Evolutionary conservation across 2,329 filamentous ascomycete species (phyloP).

Genomic region (Epichloe uncinata): DNA sequence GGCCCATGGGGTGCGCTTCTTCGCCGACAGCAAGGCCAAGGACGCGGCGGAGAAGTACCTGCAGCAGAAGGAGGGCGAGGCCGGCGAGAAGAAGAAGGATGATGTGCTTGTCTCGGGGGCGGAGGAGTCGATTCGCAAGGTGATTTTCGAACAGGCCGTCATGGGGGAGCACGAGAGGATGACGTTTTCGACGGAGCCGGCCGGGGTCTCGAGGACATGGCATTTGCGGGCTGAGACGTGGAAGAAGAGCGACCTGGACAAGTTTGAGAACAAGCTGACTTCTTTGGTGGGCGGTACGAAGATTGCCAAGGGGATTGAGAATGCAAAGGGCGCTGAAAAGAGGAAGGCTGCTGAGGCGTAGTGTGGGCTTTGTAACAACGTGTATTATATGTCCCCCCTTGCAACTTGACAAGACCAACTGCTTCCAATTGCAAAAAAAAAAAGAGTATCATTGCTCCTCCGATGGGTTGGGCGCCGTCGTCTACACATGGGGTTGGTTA

Average conservation of each 20-base stretch:
- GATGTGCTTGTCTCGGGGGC: constrained; percentile 16
- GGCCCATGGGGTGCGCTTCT: constrained; percentile 17
- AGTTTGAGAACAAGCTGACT: constrained; percentile 27
- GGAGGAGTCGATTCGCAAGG: constrained; percentile 20
- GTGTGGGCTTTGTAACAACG: background rate
- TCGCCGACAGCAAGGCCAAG: constrained; percentile 17
- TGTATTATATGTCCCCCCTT: no score
- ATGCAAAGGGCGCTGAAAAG: constrained; percentile 6
- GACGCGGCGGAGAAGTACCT: constrained; percentile 19
- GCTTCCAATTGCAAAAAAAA: no score
- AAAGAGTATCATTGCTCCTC: no score
- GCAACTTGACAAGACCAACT: no score
- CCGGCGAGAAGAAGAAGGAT: background rate
- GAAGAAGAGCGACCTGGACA: constrained; percentile 17
- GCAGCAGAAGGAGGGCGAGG: constrained; percentile 9
- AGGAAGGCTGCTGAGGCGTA: background rate
- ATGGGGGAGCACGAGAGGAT: constrained; percentile 24
- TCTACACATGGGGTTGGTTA: no score
- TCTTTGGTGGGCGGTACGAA: constrained; percentile 15
- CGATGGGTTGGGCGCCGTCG: no score
- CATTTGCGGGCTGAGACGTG: constrained; percentile 27
- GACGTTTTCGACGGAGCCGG: constrained; percentile 19
- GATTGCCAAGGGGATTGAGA: constrained; percentile 8
- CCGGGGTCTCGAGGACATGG: constrained; percentile 22
- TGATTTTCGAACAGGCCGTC: constrained; percentile 20